Base-by-base conservation (phyloP, 306 rosid species). In the Vigna nakashimae region DNA sequence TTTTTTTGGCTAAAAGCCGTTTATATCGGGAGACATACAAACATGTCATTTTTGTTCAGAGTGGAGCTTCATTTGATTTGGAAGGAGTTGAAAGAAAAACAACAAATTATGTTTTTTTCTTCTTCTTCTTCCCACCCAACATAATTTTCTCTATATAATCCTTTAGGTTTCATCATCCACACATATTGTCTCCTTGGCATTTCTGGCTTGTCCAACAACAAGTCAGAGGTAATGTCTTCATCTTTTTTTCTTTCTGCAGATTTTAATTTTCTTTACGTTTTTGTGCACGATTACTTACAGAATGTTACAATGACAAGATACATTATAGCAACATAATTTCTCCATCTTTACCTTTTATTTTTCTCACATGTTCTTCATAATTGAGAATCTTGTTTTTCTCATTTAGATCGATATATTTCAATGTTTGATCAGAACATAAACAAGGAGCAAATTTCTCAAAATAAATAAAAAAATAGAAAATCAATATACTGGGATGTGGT, bases 131-230 rank as follows among this genome's bases (percentile, higher is more conserved):
- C 73, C 55, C 53, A 16, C 15, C 10, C 32, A 7, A 52, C 53
- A 50, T 66, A 42, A 3, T 71, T 38, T 50, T 50, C 32, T 71
- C 30, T 22, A 66, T 58, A 7, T 6, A 3, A 51, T 15, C 62
- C 4, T 78, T 22, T 36, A 13, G 2, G 18, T 8, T 59, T 59
- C 22, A 26, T 4, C 38, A 52, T 46, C n/a, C 6, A 71, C 42
- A 6, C 30, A 20, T 15, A 36, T 69, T 67, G 66, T 38, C 40
- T 76, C 56, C 26, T 40, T 75, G 7, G 72, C 57, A 77, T 65
- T 76, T 64, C 71, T 81, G 83, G 57, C 73, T 77, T 77, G 36
- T 67, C 62, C 80, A 59, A 71, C 17, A 65, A 60, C 70, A 72
- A 60, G 70, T 68, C 63, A 67, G 75, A 56, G 43, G 51, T 14